Conservation (phyloP, 176 grass and related monocot genomes). For the Raddia distichophylla region DNA sequence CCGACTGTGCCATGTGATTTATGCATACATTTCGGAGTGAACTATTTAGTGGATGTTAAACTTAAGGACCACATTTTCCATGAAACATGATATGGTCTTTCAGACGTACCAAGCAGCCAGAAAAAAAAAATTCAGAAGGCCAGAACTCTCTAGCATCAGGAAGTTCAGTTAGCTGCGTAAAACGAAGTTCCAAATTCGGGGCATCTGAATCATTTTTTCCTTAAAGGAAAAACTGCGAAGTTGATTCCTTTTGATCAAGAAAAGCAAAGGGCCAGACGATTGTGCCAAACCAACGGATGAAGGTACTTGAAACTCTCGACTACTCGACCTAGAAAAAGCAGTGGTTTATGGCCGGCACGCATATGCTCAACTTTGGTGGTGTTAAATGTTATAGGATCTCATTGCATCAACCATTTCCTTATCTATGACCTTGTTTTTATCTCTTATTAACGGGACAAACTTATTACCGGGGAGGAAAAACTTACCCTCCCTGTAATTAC, state of each 20-base stretch:
- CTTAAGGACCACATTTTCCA: not conserved
- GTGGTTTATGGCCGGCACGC: conserved; percentile 26
- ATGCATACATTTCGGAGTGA: not conserved
- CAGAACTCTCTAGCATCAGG: not conserved
- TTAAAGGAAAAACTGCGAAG: conserved; percentile 8
- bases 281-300: conserved; percentile 33
- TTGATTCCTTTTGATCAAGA: conserved; percentile 30
- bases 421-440: not conserved
- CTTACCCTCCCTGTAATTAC: not conserved
- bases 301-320: conserved; percentile 20
- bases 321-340: conserved; percentile 33
- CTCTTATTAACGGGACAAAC: not conserved
- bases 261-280: conserved; percentile 16
- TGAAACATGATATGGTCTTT: not conserved
- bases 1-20: not conserved
- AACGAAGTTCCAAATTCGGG: not conserved
- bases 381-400: not conserved
- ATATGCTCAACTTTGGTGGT: not conserved
- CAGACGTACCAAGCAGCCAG: not conserved
- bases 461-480: not conserved
- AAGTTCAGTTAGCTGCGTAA: not conserved
- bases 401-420: not conserved
- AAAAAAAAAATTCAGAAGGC: not conserved
- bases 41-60: conserved; percentile 2
- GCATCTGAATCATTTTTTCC: not conserved